phyloP scores from a whole-genome alignment of 2,329 filamentous ascomycete genomes.

The Camillea tinctor region DNA sequence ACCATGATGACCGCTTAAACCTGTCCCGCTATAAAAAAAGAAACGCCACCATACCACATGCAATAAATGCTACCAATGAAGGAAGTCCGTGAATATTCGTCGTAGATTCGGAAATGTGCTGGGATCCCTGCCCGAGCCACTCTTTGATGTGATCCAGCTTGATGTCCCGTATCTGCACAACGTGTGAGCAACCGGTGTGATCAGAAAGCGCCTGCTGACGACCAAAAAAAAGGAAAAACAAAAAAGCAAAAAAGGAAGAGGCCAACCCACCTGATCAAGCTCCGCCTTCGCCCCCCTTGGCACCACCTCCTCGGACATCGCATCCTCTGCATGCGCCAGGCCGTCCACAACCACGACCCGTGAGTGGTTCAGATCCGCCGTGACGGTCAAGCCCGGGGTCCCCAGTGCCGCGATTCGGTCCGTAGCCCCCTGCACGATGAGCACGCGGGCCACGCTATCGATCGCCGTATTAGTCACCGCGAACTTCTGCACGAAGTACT shows the following conservation, averaged over 20 bases:
- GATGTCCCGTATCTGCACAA: conserved; percentile 14
- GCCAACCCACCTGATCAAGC: conserved; percentile 13
- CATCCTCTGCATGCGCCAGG: conserved; percentile 17
- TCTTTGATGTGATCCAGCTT: conserved; percentile 19
- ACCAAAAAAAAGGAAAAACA: neutral
- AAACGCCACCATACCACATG: neutral
- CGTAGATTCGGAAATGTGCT: conserved; percentile 1
- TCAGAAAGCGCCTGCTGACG: neutral
- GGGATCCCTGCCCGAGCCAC: conserved; percentile 19
- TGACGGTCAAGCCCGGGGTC: conserved; percentile 10
- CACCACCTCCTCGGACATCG: conserved; percentile 17
- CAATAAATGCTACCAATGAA: neutral
- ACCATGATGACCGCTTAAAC: no score
- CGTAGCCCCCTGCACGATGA: conserved; percentile 16
- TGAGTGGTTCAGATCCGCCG: conserved; percentile 13
- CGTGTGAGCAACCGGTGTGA: conserved; percentile 1
- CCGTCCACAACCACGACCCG: conserved; percentile 13
- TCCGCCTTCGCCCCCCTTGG: conserved; percentile 14
- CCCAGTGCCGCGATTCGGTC: conserved; percentile 19
- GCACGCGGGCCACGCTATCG: conserved; percentile 10
- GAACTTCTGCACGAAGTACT: conserved; percentile 21
- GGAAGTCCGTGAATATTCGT: neutral
- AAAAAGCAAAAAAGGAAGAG: neutral
- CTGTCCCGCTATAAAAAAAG: neutral
- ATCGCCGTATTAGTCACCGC: conserved; percentile 10